Base-by-base conservation (phyloP, 2,329 filamentous ascomycete species). In the Epichloe aotearoae region DNA sequence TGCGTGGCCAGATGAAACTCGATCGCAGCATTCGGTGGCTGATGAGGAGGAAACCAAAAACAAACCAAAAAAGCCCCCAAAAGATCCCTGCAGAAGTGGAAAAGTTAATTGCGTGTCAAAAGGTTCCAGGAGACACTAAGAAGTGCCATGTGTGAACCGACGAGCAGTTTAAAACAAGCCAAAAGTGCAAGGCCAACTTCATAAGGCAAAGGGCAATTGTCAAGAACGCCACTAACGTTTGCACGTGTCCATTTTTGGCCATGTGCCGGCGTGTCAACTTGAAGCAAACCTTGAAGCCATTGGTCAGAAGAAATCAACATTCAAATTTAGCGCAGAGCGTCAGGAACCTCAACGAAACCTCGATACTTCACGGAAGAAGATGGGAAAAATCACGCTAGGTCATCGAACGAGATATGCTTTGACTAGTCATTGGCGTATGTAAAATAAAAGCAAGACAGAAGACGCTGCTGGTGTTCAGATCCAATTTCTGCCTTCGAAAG, bases 391-490 rank as follows among this genome's bases (percentile, higher is more conserved):
- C 46, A 49, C 19, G 15, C 26, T 19, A 17, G 23, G 33, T 3
- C 30, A 51, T 30, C 17, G n/a, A 45, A 44, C 39, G 26, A 47
- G 39, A 14, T 30, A 23, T 52, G 26, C 37, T 44, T 50, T 50
- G 46, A 50, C 47, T 47, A 41, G 44, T 42, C 43, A 37, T 42
- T 47, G 47, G 20, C 23, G 43, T 43, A 46, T n/a, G 44, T 42
- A 50, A 39, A 39, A 23, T 30, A n/a, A 46, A 34, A 49, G 45
- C 37, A 46, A 38, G 42, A 54, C 52, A 50, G 39, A 50, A 57
- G 53, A 53, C 49, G 53, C 50, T 57, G 56, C 52, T 59, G 51
- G 57, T 47, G 56, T 54, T 52, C 52, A 58, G 58, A 64, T 62
- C 60, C 59, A 63, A 64, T 60, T 61, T 55, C 52, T 59, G 26